A percentile compares a stretch with the other conserved stretches of the same genome.
These are phyloP conservation scores for Penicillium sp. DNA, from an alignment of 2,329 filamentous ascomycete species.

Conservation along the genomic window DNA sequence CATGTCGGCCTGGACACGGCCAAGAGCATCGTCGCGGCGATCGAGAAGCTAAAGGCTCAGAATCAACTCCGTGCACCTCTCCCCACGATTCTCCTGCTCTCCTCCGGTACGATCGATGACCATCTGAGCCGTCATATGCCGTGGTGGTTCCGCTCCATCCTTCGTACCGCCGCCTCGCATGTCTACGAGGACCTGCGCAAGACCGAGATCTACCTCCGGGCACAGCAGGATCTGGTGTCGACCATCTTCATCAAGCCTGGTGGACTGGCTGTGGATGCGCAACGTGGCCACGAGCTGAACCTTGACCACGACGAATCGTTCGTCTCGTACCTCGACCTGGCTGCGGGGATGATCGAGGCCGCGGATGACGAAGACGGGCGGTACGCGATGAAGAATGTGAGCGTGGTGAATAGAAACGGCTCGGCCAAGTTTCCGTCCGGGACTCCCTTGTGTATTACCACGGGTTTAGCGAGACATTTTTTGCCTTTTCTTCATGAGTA, in stretches of 20 bases:
- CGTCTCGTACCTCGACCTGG: constrained; percentile 42
- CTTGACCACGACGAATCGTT: constrained; percentile 34
- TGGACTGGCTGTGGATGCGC: constrained; percentile 16
- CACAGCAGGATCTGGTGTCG: constrained; percentile 18
- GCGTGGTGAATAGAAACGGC: constrained; percentile 22
- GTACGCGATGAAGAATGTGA: constrained; percentile 18
- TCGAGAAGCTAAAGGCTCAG: constrained; percentile 23
- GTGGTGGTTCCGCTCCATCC: constrained; percentile 8
- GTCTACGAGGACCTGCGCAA: constrained; percentile 16
- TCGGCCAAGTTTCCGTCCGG: constrained; percentile 31
- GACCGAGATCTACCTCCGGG: constrained; percentile 15
- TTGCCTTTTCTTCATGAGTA: constrained; percentile 33
- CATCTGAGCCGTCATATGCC: constrained; percentile 27
- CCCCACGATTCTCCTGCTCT: constrained; percentile 42
- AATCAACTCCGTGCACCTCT: constrained; percentile 5
- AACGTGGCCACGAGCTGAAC: constrained; percentile 39
- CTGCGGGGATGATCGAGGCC: constrained; percentile 47
- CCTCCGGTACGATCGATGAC: constrained; percentile 40
- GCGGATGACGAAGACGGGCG: constrained; percentile 30
- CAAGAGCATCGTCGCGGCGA: constrained; percentile 31
- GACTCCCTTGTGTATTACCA: constrained; percentile 28
- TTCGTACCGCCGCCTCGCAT: constrained; percentile 13
- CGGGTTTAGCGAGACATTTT: constrained; percentile 28
- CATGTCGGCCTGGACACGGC: constrained; percentile 35
- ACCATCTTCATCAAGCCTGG: constrained; percentile 23